These are phyloP conservation scores for Rosa rugosa DNA, from an alignment of 306 rosid species.

Conservation along the genomic window DNA sequence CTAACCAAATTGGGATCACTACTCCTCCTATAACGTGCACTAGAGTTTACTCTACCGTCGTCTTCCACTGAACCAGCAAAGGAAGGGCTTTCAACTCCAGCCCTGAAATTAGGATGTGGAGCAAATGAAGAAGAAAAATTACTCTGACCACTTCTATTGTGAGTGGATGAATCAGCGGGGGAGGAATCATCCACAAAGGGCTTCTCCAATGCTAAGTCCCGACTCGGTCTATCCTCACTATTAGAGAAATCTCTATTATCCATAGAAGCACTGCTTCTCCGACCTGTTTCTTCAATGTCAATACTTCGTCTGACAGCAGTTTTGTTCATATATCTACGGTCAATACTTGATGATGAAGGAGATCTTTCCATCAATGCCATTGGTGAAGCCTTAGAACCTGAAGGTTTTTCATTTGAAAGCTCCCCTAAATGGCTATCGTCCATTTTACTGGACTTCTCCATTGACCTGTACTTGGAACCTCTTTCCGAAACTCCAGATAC, in stretches of 20 bases:
- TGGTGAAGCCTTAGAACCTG: constrained; percentile 82
- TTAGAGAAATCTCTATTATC: constrained; percentile 66
- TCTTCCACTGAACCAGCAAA: constrained; percentile 77
- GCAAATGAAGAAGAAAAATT: constrained; percentile 53
- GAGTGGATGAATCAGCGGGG: constrained; percentile 60
- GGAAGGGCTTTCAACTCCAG: constrained; percentile 72
- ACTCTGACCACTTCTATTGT: constrained; percentile 62
- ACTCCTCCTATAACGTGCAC: constrained; percentile 71
- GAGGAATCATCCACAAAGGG: constrained; percentile 61
- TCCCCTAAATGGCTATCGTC: constrained; percentile 66
- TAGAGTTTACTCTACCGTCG: constrained; percentile 75
- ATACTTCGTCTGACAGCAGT: constrained; percentile 55
- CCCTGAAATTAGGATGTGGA: constrained; percentile 66
- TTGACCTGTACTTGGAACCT: constrained; percentile 61
- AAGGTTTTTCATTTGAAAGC: constrained; percentile 67
- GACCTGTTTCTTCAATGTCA: constrained; percentile 77
- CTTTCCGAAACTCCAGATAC: constrained; percentile 61
- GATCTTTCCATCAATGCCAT: constrained; percentile 66
- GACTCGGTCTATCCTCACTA: constrained; percentile 61
- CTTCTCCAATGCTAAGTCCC: constrained; percentile 65
- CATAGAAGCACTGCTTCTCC: constrained; percentile 51
- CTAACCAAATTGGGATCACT: constrained; percentile 76
- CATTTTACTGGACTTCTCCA: constrained; percentile 60
- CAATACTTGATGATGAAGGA: constrained; percentile 80
- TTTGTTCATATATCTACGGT: constrained; percentile 59